A percentile compares a stretch with the other conserved stretches of the same genome.
Conservation (phyloP, 139 green algal species). For the Tetradesmus lagerheimii region DNA sequence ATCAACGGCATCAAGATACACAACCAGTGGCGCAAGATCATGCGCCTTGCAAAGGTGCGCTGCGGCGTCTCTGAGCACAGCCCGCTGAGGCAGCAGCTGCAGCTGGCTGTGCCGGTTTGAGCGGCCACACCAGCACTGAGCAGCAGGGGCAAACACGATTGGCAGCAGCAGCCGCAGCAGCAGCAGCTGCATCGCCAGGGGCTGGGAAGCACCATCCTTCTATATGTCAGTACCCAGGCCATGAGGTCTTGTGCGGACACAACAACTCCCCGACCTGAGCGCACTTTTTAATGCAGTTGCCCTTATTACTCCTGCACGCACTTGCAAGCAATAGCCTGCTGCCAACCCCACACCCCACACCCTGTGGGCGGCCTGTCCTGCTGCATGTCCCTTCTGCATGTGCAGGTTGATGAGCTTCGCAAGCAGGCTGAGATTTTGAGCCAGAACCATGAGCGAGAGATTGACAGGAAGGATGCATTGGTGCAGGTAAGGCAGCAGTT, state of each 20-base stretch:
- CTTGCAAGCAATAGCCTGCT: background rate
- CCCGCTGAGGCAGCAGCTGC: background rate
- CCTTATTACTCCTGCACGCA: background rate
- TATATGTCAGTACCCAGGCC: too few species aligned
- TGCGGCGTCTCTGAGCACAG: background rate
- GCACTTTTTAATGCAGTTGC: background rate
- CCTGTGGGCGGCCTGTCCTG: background rate
- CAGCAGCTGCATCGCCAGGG: background rate
- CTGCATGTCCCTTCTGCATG: background rate
- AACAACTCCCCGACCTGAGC: too few species aligned
- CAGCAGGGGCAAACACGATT: too few species aligned
- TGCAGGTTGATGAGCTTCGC: slow-evolving; percentile 79
- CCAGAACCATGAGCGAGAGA: slow-evolving; percentile 84
- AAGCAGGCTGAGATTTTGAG: slow-evolving; percentile 84
- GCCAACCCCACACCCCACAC: background rate
- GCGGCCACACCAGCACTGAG: background rate
- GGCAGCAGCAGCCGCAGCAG: background rate
- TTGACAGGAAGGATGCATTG: slow-evolving; percentile 89
- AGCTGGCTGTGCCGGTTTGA: background rate
- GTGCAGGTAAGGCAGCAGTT: slow-evolving; percentile 72
- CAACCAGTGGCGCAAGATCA: slow-evolving; percentile 91
- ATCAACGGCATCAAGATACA: slow-evolving; percentile 90
- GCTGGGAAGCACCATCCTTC: too few species aligned
- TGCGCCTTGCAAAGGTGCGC: slow-evolving; percentile 84
- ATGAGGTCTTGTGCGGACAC: too few species aligned